These are phyloP conservation scores for Saccharomycopsis sp. DNA, from an alignment of 805 yeast genomes.

Conservation along the genomic window DNA sequence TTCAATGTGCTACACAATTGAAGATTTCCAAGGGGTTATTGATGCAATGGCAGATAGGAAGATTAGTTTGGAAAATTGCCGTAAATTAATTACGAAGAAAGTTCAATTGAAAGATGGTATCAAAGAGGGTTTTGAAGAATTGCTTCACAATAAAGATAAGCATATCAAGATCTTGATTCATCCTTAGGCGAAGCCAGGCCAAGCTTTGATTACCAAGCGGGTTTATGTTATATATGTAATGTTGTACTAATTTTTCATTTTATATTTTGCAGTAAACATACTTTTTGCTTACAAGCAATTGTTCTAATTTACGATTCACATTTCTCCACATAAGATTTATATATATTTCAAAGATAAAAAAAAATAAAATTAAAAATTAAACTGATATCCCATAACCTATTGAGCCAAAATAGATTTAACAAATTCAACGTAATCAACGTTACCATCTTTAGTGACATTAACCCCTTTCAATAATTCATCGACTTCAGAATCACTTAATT, in stretches of 20 bases:
- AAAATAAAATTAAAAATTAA: neutral
- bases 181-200: constrained; percentile 25
- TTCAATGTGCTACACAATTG: constrained; percentile 37
- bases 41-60: constrained; percentile 33
- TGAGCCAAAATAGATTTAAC: constrained; percentile 91
- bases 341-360: constrained; percentile 2
- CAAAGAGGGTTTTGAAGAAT: constrained; percentile 36
- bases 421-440: constrained; percentile 90
- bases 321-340: too few relatives aligned
- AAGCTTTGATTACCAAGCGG: too few relatives aligned
- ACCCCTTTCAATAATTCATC: constrained; percentile 96
- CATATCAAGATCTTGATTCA: constrained; percentile 40
- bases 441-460: constrained; percentile 86
- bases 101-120: constrained; percentile 35
- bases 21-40: constrained; percentile 39
- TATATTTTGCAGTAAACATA: too few relatives aligned
- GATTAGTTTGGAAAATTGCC: constrained; percentile 32
- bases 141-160: constrained; percentile 36
- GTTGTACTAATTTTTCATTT: too few relatives aligned
- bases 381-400: constrained; percentile 29
- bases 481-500: constrained; percentile 82
- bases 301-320: too few relatives aligned
- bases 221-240: too few relatives aligned
- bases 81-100: constrained; percentile 34
- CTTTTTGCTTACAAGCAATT: too few relatives aligned